phyloP scores from a whole-genome alignment of 768 basidiomycete genomes.

The Leccinum olivaceopallidum region DNA sequence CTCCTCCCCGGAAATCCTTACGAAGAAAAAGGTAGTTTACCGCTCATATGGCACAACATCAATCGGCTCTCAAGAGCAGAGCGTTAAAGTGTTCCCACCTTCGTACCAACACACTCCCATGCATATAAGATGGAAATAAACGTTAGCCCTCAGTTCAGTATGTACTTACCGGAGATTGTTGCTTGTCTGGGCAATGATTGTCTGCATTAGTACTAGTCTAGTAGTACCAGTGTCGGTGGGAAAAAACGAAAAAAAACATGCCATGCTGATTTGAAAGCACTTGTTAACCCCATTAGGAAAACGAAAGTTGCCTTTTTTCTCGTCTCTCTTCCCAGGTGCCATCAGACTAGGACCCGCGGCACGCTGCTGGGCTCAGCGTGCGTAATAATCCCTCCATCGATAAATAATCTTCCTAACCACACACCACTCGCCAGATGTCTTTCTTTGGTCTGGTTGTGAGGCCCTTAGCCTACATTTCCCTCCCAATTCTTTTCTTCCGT shows the following conservation, averaged over 20 bases:
- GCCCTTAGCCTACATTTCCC: constrained; percentile 74
- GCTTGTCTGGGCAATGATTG: not conserved
- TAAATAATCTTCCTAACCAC: constrained; percentile 13
- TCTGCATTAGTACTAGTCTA: not conserved
- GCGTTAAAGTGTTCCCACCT: not conserved
- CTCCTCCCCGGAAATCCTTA: constrained; percentile 23
- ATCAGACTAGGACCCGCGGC: constrained; percentile 12
- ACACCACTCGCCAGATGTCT: constrained; percentile 50
- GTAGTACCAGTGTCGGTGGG: too few relatives aligned
- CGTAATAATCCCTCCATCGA: constrained; percentile 16
- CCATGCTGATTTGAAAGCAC: not conserved
- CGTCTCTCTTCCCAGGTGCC: constrained; percentile 29
- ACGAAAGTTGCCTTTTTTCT: constrained; percentile 25
- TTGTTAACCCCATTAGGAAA: not conserved
- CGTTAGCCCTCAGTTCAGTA: not conserved
- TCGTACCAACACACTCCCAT: not conserved
- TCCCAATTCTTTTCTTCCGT: constrained; percentile 67
- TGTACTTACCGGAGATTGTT: not conserved
- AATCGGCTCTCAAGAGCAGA: not conserved
- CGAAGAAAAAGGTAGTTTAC: constrained; percentile 18
- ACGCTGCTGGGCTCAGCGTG: constrained; percentile 31
- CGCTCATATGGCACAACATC: not conserved
- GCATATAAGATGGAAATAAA: not conserved
- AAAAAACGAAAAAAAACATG: not conserved
- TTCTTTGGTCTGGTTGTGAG: constrained; percentile 59